phyloP scores from a whole-genome alignment of 495 filamentous ascomycete species.

The Hypoxylon subgilvum region DNA sequence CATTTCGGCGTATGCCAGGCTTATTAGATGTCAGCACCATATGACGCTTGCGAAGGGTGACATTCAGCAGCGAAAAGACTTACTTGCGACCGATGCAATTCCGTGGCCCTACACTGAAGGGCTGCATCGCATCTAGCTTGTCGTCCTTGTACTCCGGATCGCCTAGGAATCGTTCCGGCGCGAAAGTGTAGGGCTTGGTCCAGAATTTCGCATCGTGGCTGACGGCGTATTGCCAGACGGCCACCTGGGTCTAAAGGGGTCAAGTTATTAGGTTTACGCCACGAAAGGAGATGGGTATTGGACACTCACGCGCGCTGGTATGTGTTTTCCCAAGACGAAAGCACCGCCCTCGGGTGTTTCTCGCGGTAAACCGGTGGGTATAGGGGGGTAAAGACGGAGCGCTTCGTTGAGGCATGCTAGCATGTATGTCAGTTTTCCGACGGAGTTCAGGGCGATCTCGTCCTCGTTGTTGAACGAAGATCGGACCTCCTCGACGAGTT shows the following conservation, averaged over 20 bases:
- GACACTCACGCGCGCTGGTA: conserved; percentile 49
- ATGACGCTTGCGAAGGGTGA: neutral
- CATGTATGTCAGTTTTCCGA: conserved; percentile 54
- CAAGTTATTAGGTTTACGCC: conserved; percentile 1
- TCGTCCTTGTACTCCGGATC: conserved; percentile 53
- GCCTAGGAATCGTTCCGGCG: conserved; percentile 58
- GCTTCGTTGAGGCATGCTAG: conserved; percentile 58
- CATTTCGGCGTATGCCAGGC: conserved; percentile 61
- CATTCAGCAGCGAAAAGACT: conserved; percentile 20
- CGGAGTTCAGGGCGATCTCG: conserved; percentile 54
- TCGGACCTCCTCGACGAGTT: conserved; percentile 54
- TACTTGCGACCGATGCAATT: conserved; percentile 64
- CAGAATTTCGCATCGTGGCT: conserved; percentile 52
- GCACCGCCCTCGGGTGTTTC: conserved; percentile 51
- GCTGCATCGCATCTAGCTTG: conserved; percentile 52
- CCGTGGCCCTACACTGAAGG: conserved; percentile 60
- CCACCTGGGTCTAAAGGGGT: conserved; percentile 54
- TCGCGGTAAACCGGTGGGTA: conserved; percentile 54
- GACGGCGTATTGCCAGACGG: conserved; percentile 56
- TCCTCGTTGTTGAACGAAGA: conserved; percentile 46
- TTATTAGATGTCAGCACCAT: conserved; percentile 23
- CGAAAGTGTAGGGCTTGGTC: conserved; percentile 52
- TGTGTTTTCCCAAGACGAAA: conserved; percentile 51
- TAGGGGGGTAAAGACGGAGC: conserved; percentile 58
- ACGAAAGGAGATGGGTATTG: neutral